Base-by-base conservation (phyloP, 495 filamentous ascomycete genomes). In the Hyaloscypha variabilis region DNA sequence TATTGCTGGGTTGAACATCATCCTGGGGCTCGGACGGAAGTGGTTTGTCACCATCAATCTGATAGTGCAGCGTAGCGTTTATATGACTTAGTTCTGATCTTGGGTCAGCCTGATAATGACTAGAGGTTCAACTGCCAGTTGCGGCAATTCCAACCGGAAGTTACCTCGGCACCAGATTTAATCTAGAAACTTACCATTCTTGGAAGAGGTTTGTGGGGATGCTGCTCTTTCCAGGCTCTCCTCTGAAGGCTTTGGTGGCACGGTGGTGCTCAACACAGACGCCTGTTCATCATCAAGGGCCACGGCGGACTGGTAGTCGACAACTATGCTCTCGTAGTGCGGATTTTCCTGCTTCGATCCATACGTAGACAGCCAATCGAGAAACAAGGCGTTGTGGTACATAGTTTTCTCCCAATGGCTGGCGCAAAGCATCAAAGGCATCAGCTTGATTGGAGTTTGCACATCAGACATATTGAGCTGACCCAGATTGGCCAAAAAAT, bases 351-450 rank as follows among this genome's bases (percentile, higher is more conserved):
- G 53, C 54, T 64, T 57, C 52, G 62, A 64, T 4, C 62, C 62
- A 36, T 64, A 58, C 5, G 19, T 23, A 19, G 53, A 58, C 23
- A 64, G 30, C 62, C 62, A 64, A 36, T 64, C 62, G 2, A 64
- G 36, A 64, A 64, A 64, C 54, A 64, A 58, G 3, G 62, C 62
- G 25, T 64, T 64, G 25, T 64, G n/a, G 21, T 64, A 64, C 21
- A 64, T 26, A 21, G 62, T 64, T 54, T 64, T 64, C 31, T 51
- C 62, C 62, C 62, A 64, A 28, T 64, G 53, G 13, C 6, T 64
- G 24, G 62, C 58, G 53, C 62, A 64, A 36, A 64, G 62, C 62
- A 64, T 58, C 52, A 64, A 52, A 13, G 62, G 62, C 62, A 64
- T 64, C 54, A 64, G 25, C 51, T 64, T 64, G 23, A 64, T 51